Base-by-base conservation (phyloP, 805 yeast species). In the Brettanomyces nanus region DNA sequence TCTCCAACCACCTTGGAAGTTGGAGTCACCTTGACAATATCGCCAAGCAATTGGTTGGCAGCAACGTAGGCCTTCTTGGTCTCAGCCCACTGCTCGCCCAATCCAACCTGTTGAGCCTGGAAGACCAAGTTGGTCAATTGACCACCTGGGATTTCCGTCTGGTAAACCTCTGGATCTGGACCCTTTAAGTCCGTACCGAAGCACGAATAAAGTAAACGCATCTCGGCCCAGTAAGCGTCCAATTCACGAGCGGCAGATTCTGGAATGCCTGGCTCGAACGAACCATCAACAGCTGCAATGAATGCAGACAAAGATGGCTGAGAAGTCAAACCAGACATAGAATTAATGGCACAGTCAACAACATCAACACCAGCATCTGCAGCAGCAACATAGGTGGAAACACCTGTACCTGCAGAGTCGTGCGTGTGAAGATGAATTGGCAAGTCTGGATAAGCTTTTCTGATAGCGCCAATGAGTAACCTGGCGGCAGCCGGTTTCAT, bases 1-100 rank as follows among this genome's bases (percentile, higher is more conserved):
- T 92, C 99, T 53, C 98, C 98, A 46, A 92, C 99, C 55, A 92
- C 98, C 71, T 92, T 92, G n/a, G 97, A 89, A 19, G 98, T 92
- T 44, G 99, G 99, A 9, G 99, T 92, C 38, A 92, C 99, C 70
- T 92, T 92, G 54, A 92, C 97, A 59, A 92, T 76, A 61, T 92
- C 99, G 46, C 99, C 99, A 47, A 92, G 73, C 45, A 92, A 71
- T 53, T 73, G 65, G 68, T 92, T 92, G 41, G 98, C 98, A 50
- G 79, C 81, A 62, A 80, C 81, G 66, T 92, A 92, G 20, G 96
- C 92, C 60, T 76, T 81, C 74, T 92, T 92, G 36, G 99, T 92
- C 67, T 85, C 94, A 46, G 75, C 72, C 99, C 99, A 92, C 69
- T 85, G 87, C 52, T 84, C 82, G 51, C 98, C 99, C 47, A 92